Base-by-base conservation (phyloP, 2,329 filamentous ascomycete genomes). In the Paraphaeosphaeria minitans region DNA sequence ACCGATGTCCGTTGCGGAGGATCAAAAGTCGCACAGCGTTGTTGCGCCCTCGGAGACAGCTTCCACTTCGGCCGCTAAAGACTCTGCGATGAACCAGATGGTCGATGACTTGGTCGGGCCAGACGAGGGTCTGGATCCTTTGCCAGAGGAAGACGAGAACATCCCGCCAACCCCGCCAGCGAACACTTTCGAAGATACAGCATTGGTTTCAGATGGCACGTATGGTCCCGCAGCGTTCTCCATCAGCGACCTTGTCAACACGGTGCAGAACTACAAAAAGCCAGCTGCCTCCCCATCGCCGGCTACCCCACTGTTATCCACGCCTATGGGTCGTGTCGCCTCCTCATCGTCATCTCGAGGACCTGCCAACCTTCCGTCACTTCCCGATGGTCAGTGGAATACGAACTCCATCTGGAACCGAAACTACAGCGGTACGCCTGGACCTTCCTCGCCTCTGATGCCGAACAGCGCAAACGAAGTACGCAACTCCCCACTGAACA, bases 21-120 rank as follows among this genome's bases (percentile, higher is more conserved):
- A 77, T 49, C 74, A 77, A 58, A 73, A 71, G 50, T 71, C 73
- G 9, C 62, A 69, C 45, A 72, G 71, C 41, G 68, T 76, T 50
- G 68, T 69, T 35, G 75, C 74, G 13, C 68, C 65, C 19, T 83
- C 82, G 4, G 81, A 83, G 56, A 80, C 82, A n/a, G 79, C 82
- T 21, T 82, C 82, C 5, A 77, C 79, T 49, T 70, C 68, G 16
- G 48, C 75, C 21, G 72, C 75, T 9, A 77, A 76, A 53, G 82
- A 84, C 57, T 77, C 76, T n/a, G 80, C 81, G 24, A 82, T 86
- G 77, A 80, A 80, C 60, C 80, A 79, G 10, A 87, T 87, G 85
- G 85, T 87, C 14, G 83, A 87, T 63, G 79, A 83, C 58, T 75
- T 87, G 29, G 78, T 87, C 52, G 77, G 76, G 45, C 70, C 70